Percentiles rank a stretch among this genome's conserved stretches.
Evolutionary conservation across 2,329 filamentous ascomycete species (phyloP).

Genomic region (Fusarium heterosporum): DNA sequence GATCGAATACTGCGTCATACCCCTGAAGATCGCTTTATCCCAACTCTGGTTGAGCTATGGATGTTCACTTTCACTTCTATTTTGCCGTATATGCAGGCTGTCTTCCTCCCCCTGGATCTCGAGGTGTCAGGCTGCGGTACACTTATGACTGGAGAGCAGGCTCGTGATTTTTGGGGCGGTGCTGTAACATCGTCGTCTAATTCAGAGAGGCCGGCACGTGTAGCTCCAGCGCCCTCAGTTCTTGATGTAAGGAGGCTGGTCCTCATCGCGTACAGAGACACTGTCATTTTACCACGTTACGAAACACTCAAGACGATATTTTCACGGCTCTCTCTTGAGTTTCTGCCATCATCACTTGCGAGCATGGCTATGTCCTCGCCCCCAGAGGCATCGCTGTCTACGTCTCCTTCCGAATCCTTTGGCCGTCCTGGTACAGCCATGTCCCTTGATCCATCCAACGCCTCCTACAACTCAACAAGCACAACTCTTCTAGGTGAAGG

Average conservation of each 20-base stretch:
- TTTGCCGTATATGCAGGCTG: slow-evolving; percentile 92
- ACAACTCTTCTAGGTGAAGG: slow-evolving; percentile 82
- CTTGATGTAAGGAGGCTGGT: slow-evolving; percentile 92
- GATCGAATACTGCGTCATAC: slow-evolving; percentile 84
- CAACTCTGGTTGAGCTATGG: slow-evolving; percentile 93
- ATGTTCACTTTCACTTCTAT: slow-evolving; percentile 91
- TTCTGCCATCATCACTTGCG: slow-evolving; percentile 66
- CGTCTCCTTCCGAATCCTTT: slow-evolving; percentile 64
- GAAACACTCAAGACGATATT: slow-evolving; percentile 91
- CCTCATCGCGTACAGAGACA: slow-evolving; percentile 87
- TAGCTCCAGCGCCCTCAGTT: slow-evolving; percentile 63
- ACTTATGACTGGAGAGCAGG: slow-evolving; percentile 81
- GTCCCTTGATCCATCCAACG: slow-evolving; percentile 78
- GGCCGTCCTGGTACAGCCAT: slow-evolving; percentile 78
- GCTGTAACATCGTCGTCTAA: slow-evolving; percentile 60
- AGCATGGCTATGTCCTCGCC: slow-evolving; percentile 67
- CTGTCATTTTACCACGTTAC: slow-evolving; percentile 87
- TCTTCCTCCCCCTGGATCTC: slow-evolving; percentile 91
- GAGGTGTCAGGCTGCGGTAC: slow-evolving; percentile 89
- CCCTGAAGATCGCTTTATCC: slow-evolving; percentile 88
- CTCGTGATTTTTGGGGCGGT: slow-evolving; percentile 90
- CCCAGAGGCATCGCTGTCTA: slow-evolving; percentile 62
- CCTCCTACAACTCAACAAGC: slow-evolving; percentile 82
- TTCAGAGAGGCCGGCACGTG: slow-evolving; percentile 53
- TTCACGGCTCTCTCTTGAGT: slow-evolving; percentile 88